Evolutionary conservation across 129 eudicot genomes (phyloP).

Genomic region (Solidago caesia): DNA sequence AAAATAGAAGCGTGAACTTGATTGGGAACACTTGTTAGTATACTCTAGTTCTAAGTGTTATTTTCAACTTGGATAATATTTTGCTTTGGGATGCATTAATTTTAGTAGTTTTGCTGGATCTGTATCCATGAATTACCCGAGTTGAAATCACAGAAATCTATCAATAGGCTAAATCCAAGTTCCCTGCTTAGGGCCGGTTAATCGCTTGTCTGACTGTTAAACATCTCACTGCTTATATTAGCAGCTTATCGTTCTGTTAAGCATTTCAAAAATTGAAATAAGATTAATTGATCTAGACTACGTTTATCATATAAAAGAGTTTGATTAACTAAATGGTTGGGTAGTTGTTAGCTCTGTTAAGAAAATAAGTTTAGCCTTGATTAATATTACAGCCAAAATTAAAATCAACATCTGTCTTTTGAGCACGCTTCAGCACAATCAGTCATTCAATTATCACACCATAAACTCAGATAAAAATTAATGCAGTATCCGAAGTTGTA

Average conservation of each 20-base stretch:
- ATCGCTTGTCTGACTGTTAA: neutral
- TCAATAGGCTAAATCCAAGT: neutral
- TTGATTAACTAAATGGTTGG: neutral
- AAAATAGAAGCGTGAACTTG: neutral
- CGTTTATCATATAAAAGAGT: neutral
- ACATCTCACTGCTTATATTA: neutral
- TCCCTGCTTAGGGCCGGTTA: neutral
- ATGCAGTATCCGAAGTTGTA: neutral
- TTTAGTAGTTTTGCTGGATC: neutral
- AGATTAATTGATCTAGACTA: neutral
- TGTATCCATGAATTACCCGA: neutral
- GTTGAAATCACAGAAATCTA: neutral
- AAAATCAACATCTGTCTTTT: no score
- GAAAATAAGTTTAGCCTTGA: no score
- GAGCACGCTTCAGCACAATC: no score
- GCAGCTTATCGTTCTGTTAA: neutral
- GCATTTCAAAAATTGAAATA: constrained; percentile 11
- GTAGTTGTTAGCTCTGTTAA: neutral
- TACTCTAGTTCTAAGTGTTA: constrained; percentile 8
- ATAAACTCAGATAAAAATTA: neutral
- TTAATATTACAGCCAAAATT: no score
- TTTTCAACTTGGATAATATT: neutral
- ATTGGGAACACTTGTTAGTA: neutral
- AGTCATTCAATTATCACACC: neutral
- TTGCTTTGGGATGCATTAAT: neutral